These are phyloP conservation scores for Clonostachys rosea DNA, from an alignment of 2,329 filamentous ascomycete genomes.

Conservation along the genomic window DNA sequence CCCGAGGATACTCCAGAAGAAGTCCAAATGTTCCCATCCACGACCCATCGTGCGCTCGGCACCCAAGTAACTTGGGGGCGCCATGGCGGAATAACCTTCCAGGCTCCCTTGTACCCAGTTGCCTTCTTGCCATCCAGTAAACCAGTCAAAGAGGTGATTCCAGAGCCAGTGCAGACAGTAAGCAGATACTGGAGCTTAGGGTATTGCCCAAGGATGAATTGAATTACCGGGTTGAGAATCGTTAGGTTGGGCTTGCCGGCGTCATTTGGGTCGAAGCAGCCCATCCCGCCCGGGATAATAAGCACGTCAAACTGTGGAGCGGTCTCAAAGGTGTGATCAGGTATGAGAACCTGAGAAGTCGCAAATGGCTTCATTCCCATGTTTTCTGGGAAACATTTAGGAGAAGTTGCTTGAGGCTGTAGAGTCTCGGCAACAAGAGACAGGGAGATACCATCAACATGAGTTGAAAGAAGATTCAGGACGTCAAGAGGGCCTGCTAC, in stretches of 20 bases:
- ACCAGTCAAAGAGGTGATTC: slow-evolving; percentile 47
- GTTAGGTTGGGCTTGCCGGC: slow-evolving; percentile 10
- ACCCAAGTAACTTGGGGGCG: slow-evolving; percentile 46
- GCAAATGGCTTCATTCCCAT: no score
- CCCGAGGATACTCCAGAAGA: slow-evolving; percentile 49
- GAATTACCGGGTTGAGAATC: slow-evolving; percentile 16
- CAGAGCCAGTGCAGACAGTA: slow-evolving; percentile 58
- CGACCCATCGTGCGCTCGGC: slow-evolving; percentile 52
- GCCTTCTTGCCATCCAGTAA: slow-evolving; percentile 52
- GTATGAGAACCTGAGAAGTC: slow-evolving; percentile 13
- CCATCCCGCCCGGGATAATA: slow-evolving; percentile 29
- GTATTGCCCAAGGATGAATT: slow-evolving; percentile 36
- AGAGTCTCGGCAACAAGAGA: slow-evolving; percentile 28
- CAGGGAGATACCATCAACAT: slow-evolving; percentile 22
- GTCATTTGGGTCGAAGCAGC: slow-evolving; percentile 14
- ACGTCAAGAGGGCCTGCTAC: slow-evolving; percentile 34
- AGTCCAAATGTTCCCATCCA: slow-evolving; percentile 58
- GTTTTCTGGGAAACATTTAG: no score
- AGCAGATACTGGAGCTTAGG: slow-evolving; percentile 44
- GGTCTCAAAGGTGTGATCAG: slow-evolving; percentile 28
- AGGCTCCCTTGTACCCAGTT: slow-evolving; percentile 57
- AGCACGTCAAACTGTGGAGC: slow-evolving; percentile 26
- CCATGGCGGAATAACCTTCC: slow-evolving; percentile 32
- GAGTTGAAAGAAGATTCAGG: slow-evolving; percentile 29
- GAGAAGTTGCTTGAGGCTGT: slow-evolving; percentile 29